Evolutionary conservation across 805 yeast species (phyloP), one percentile per base, ranked within the genome.

Genomic region (Yarrowia bubula): DNA sequence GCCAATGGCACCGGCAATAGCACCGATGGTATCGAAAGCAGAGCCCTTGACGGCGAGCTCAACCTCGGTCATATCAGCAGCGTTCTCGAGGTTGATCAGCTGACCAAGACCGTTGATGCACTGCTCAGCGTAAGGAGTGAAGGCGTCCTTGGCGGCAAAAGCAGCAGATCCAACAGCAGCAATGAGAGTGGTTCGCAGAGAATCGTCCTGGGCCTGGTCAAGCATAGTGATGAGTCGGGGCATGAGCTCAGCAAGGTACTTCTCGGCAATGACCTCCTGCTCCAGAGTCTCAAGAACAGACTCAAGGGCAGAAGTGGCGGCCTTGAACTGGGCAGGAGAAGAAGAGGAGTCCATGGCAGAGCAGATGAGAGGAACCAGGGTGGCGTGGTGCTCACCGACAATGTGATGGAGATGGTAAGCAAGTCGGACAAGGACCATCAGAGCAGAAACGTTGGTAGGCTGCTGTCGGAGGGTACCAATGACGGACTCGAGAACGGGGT

Each of bases 151-250:
- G 48, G 97, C 86, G 66, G 98, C 96, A 74, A 88, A 92, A 33
- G 99, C 98, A 67, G 97, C 90, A 43, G 98, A 92, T 65, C 98
- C 98, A 75, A 95, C 90, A 43, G 98, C 97, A 64, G 96, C 89
- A 67, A 95, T 97, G 15, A 79, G 75, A 14, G 96, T 84, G 22
- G 92, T 88, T 73, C 77, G 77, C 65, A 79, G 72, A 22, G 72
- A 69, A 42, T 73, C 67, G 41, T 88, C 82, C 70, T 86, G 82
- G 57, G 96, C 90, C 68, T 83, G 81, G 71, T 85, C 87, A 71
- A 93, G 83, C 89, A 95, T 88, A 66, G 83, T 85, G 80, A 92
- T 86, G 70, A 95, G 83, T 73, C 92, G 89, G 77, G 89, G 89
- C 89, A 92, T 92, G 75, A 95, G 84, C 60, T 96, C 93, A 70